A percentile compares a stretch with the other conserved stretches of the same genome.
Evolutionary conservation across 495 filamentous ascomycete species (phyloP).

Genomic region (Hypomontagnella submonticulosa): DNA sequence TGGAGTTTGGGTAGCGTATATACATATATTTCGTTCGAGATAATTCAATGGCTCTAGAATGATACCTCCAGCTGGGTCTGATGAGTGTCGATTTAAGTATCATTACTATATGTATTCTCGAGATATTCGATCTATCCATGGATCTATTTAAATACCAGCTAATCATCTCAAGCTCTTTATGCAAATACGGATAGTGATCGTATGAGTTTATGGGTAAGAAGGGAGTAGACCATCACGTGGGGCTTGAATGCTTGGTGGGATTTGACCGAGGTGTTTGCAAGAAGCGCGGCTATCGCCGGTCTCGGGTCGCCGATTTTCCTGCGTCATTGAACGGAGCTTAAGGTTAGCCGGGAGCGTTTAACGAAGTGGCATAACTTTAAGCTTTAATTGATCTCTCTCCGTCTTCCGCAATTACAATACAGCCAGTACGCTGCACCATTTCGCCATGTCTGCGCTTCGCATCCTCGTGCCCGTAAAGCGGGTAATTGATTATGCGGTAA

Average conservation of each 20-base stretch:
- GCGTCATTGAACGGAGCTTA: slow-evolving; percentile 42
- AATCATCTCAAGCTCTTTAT: too few relatives aligned
- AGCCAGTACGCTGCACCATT: slow-evolving; percentile 28
- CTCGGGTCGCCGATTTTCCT: slow-evolving; percentile 45
- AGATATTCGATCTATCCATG: neutral
- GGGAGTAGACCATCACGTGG: slow-evolving; percentile 31
- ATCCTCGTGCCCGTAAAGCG: slow-evolving; percentile 97
- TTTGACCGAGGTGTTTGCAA: slow-evolving; percentile 34
- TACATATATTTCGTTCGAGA: slow-evolving; percentile 24
- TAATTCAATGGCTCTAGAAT: slow-evolving; percentile 18
- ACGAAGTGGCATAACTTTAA: slow-evolving; percentile 27
- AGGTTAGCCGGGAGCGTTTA: slow-evolving; percentile 11
- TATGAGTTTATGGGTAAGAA: neutral
- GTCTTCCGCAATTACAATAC: slow-evolving; percentile 3
- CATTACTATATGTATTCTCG: neutral
- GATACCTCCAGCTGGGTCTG: neutral
- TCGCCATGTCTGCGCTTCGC: slow-evolving; percentile 80
- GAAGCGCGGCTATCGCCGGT: slow-evolving; percentile 48
- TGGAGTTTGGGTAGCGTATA: slow-evolving; percentile 41
- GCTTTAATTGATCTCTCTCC: slow-evolving; percentile 11
- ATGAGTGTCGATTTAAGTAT: too few relatives aligned
- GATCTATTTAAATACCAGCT: neutral
- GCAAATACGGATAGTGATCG: neutral
- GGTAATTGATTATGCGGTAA: slow-evolving; percentile 98
- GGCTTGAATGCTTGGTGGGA: slow-evolving; percentile 2